Evolutionary conservation across 352 stramenopile species (phyloP), one percentile per base, ranked within the genome.

Genomic region (Globisporangium ultimum): DNA sequence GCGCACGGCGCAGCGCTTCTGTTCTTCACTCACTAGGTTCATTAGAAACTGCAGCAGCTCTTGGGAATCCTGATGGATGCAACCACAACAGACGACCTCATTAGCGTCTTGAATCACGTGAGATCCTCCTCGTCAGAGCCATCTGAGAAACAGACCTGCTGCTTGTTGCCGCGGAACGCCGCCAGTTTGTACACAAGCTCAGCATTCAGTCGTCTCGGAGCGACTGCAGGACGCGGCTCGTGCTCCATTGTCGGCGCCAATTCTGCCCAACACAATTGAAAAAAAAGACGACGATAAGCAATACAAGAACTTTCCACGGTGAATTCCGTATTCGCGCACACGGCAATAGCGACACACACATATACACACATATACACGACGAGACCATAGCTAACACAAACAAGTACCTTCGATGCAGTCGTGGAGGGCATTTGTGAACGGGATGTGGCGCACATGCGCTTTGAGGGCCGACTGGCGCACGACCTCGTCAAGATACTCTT

Each of bases 1-100:
- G 36, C 76, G 76, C 45, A 83, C 63, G 0, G 63, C 66, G 32
- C 70, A 86, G 45, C 63, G 56, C 47, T 74, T 72, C 55, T 91
- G 82, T 32, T 91, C 82, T 42, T 78, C 72, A 34, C 75, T 72
- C n/a, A 95, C 78, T 13, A 91, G 56, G 53, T 89, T 88, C 62
- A 95, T 82, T n/a, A 93, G 68, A 55, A 91, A 90, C 68, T 93
- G 86, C 48, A 95, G 66, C 21, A 95, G 67, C 63, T 95, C 86
- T 63, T 95, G 84, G 34, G 86, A 86, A 55, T 95, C 86, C 74
- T 93, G 50, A 21, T 2, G 4, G 6, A 28, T 0, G 55, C 20
- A 45, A 34, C 32, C 15, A n/a, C 18, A 51, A 5, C 18, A 41
- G 6, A 54, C 13, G 14, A 57, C 11, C 4, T 28, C n/a, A 49